These are phyloP conservation scores for Aspergillus ustus DNA, from an alignment of 2,329 filamentous ascomycete species.

Conservation along the genomic window DNA sequence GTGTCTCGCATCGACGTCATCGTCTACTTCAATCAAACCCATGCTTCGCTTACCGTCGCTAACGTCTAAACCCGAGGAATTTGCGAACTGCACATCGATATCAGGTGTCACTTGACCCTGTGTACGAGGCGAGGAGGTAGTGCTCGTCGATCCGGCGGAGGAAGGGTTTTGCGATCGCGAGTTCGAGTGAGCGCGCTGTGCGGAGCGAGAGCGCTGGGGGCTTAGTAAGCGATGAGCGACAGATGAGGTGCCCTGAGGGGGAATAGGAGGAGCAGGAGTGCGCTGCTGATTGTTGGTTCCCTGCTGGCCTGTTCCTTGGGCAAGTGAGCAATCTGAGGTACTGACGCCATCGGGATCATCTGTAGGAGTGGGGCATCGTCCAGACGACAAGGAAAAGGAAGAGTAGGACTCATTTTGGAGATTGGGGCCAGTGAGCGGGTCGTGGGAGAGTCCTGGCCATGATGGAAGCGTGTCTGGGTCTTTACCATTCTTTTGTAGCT, in stretches of 20 bases:
- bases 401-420: constrained; percentile 19
- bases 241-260: constrained; percentile 33
- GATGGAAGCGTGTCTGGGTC: constrained; percentile 16
- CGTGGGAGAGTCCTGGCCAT: constrained; percentile 16
- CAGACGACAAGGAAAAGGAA: constrained; percentile 19
- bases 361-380: constrained; percentile 20
- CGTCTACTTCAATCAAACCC: constrained; percentile 35
- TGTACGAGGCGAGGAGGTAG: constrained; percentile 19
- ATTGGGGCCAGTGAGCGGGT: constrained; percentile 7
- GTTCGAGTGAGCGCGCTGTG: constrained; percentile 15
- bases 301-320: constrained; percentile 28
- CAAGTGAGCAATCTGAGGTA: constrained; percentile 28
- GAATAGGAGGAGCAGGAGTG: constrained; percentile 20
- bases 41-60: constrained; percentile 37
- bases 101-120: constrained; percentile 19
- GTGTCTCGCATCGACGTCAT: constrained; percentile 28
- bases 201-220: constrained; percentile 23
- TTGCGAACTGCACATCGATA: constrained; percentile 38
- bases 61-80: constrained; percentile 25
- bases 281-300: constrained; percentile 22
- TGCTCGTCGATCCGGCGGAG: constrained; percentile 20
- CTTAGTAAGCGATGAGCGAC: constrained; percentile 28
- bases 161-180: constrained; percentile 20
- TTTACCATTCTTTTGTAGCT: constrained; percentile 42
- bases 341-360: constrained; percentile 23